Base-by-base conservation (phyloP, 2,329 filamentous ascomycete genomes). In the Colletotrichum tamarilloi region DNA sequence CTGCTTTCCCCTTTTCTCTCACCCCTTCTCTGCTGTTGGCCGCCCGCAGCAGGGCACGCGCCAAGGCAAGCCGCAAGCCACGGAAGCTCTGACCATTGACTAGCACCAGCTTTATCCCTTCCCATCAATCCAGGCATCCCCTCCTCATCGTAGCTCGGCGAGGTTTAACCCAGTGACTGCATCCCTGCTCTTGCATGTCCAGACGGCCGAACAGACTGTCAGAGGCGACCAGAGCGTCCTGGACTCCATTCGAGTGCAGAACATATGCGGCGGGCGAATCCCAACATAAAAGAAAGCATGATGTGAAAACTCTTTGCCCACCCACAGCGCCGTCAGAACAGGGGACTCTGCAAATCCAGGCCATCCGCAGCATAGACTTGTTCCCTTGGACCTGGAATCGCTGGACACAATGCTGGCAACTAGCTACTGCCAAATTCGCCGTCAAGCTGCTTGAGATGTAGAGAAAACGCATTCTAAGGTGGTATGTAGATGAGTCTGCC, bases 131-230 rank as follows among this genome's bases (percentile, higher is more conserved):
- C 52, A 26, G 46, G 63, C 52, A 32, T 60, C 58, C 49, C 46
- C 46, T 53, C n/a, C 49, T 56, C 46, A 30, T 53, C 52, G 22
- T 49, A 53, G 58, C 67, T 62, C n/a, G 49, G 67, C 60, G 60
- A 67, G 49, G 57, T 67, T 46, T 42, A 71, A 26, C 35, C 68
- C 52, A 74, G 35, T 30, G 59, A 53, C 22, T 38, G 28, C 12
- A 74, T 59, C 72, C 72, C 68, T 74, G 72, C 63, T 58, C 62
- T 19, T 58, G 72, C 72, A 62, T 68, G 67, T 14, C 56, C 56
- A 53, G 53, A 53, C 30, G 24, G 67, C 24, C 46, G 65, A 63
- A 55, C 26, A 67, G 38, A 68, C 58, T 49, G 38, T 67, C 57
- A 72, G 63, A 74, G 67, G 72, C 52, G 30, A 72, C 28, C 38